These are phyloP conservation scores for Sonneratia alba DNA, from an alignment of 345 rosid genomes.

Conservation along the genomic window DNA sequence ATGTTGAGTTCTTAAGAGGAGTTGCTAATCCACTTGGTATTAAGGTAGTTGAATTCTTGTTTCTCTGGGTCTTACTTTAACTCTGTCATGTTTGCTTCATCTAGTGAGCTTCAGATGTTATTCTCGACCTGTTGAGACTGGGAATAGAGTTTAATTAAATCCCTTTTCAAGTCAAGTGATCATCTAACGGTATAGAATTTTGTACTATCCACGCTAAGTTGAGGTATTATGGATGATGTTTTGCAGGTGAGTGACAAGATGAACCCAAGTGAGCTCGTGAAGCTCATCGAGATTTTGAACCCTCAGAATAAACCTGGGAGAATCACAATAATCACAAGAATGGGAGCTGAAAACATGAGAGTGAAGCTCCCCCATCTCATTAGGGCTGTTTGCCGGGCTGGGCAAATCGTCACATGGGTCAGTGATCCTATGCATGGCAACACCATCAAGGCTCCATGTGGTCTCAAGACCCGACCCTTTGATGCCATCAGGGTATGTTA, in stretches of 20 bases:
- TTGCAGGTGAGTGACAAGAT: conserved; percentile 40
- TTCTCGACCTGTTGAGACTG: no score
- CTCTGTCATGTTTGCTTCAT: no score
- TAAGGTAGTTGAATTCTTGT: conserved; percentile 3
- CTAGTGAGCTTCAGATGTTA: no score
- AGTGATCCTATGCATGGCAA: conserved; percentile 47
- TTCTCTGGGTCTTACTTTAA: background rate
- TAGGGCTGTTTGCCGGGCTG: conserved; percentile 34
- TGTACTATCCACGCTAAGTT: background rate
- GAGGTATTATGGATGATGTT: background rate
- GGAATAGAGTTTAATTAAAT: no score
- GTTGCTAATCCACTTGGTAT: conserved; percentile 15
- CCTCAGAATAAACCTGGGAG: conserved; percentile 41
- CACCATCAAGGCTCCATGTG: conserved; percentile 41
- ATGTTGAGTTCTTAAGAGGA: conserved; percentile 15
- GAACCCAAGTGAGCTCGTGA: conserved; percentile 31
- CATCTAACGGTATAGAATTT: background rate
- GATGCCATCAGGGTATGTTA: conserved; percentile 25
- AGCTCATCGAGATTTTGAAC: conserved; percentile 33
- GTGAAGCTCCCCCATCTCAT: conserved; percentile 38
- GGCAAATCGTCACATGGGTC: conserved; percentile 40
- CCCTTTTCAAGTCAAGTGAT: no score
- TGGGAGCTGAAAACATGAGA: conserved; percentile 48
- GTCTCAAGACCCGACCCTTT: conserved; percentile 39
- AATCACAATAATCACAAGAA: conserved; percentile 33